Base-by-base conservation (phyloP, 2,329 filamentous ascomycete genomes). In the Pseudonectria buxi region DNA sequence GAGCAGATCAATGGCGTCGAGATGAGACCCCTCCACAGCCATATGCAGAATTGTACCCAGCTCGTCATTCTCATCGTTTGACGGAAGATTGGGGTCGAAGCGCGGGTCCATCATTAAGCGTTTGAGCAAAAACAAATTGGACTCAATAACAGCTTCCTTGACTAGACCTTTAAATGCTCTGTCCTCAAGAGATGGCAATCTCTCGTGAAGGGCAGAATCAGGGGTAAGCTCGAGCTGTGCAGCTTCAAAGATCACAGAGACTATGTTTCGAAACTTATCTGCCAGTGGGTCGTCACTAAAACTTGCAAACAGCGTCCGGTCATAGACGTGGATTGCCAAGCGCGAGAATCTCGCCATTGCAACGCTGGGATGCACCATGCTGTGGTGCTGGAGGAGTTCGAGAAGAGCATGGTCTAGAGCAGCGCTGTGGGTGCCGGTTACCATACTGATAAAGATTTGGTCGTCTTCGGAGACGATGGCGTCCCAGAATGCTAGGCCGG, bases 11-110 rank as follows among this genome's bases (percentile, higher is more conserved):
- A 64, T 47, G 4, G 57, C 51, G 2, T 51, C 46, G 3, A 46
- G 24, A 4, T 55, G 43, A 4, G 40, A 35, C 3, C 47, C 47
- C 5, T 52, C 49, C 2, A 52, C 51, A 9, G 58, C 58, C 22
- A 51, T 45, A 25, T 62, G 59, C n/a, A 58, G 46, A 30, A 61
- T 47, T 1, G 52, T 57, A 1, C 53, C 54, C 7, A 39, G 34
- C 13, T n/a, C 28, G 3, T 34, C 33, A 6, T 6, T 22, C 9
- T 36, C 22, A 3, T 41, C 36, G 6, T 36, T 33, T 6, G 46
- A 47, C 3, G 33, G 30, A 3, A 54, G 38, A 14, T 59, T 50
- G 3, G 51, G 47, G n/a, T 59, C 35, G 18, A 62, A 62, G 7
- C 57, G 49, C 1, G 49, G 44, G 35, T 62, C 57, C 9, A 41